phyloP scores from a whole-genome alignment of 441 rosid species.

The Manihot esculenta region DNA sequence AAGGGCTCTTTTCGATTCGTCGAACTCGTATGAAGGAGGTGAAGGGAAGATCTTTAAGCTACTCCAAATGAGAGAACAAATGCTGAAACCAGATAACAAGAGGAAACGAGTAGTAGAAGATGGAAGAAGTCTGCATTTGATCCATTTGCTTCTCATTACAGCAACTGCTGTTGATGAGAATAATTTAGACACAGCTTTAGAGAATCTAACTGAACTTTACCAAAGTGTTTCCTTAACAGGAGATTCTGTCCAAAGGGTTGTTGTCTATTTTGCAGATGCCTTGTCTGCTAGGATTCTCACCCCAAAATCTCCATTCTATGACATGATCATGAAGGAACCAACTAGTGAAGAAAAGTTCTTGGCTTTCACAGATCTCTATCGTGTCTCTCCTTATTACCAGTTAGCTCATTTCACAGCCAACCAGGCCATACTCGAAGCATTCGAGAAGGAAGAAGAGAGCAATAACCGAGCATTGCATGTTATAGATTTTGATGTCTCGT shows the following conservation, averaged over 20 bases:
- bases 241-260: conserved; percentile 60
- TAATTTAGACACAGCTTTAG: conserved; percentile 30
- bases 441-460: conserved; percentile 42
- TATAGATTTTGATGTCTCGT: conserved; percentile 53
- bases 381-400: conserved; percentile 62
- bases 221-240: conserved; percentile 46
- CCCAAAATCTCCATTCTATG: conserved; percentile 51
- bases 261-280: conserved; percentile 59
- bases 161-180: conserved; percentile 52
- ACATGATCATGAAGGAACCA: conserved; percentile 55
- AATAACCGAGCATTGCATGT: conserved; percentile 50
- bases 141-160: conserved; percentile 53
- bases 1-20: conserved; percentile 14
- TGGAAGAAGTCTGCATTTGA: conserved; percentile 54
- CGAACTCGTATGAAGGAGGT: conserved; percentile 23
- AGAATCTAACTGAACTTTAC: conserved; percentile 45
- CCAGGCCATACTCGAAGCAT: conserved; percentile 55
- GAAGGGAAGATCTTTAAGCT: conserved; percentile 48
- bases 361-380: conserved; percentile 54
- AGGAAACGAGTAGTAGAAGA: conserved; percentile 27
- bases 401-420: conserved; percentile 76
- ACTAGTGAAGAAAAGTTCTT: conserved; percentile 47
- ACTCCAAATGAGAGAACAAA: conserved; percentile 55
- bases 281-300: conserved; percentile 54
- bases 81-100: conserved; percentile 39